Base-by-base conservation (phyloP, 495 filamentous ascomycete genomes). In the Clohesyomyces aquaticus region DNA sequence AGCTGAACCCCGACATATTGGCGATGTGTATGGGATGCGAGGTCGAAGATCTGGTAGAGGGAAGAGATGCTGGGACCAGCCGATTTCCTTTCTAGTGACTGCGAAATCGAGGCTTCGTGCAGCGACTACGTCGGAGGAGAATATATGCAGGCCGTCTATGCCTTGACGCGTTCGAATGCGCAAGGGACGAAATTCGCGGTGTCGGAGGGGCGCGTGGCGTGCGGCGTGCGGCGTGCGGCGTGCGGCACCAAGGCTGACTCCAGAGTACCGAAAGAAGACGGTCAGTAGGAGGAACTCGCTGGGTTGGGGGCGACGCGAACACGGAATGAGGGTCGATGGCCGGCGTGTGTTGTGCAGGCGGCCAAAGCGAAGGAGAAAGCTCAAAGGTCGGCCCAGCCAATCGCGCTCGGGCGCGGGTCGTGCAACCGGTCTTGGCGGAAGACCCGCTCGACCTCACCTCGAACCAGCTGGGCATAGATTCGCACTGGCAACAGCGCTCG, bases 331-430 rank as follows among this genome's bases (percentile, higher is more conserved):
- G n/a, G n/a, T n/a, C n/a, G n/a, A n/a, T n/a, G n/a, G n/a, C n/a
- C n/a, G n/a, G n/a, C n/a, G n/a, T n/a, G 32, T 38, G 32, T 14
- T 6, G 14, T 4, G 43, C 43, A 47, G 43, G 14, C 21, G 4
- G 16, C 21, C 19, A 6, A 47, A 47, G 14, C n/a, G 27, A 59
- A 59, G 25, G 55, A 59, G 28, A 38, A 6, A 38, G 32, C 32
- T 38, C 32, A 6, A n/a, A 59, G 57, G 43, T 61, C 19, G 23
- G 22, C 14, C 46, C 71, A 72, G 72, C 71, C 69, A 71, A 18
- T 47, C 43, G 43, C 16, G n/a, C 4, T 38, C n/a, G n/a, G n/a
- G n/a, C n/a, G 32, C 32, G 32, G 32, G 6, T 38, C 32, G 32
- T 38, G 32, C 28, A 18, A n/a, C n/a, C 51, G 16, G 18, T 3